Evolutionary conservation across 805 yeast species (phyloP).

Genomic region (Yarrowia bubula): DNA sequence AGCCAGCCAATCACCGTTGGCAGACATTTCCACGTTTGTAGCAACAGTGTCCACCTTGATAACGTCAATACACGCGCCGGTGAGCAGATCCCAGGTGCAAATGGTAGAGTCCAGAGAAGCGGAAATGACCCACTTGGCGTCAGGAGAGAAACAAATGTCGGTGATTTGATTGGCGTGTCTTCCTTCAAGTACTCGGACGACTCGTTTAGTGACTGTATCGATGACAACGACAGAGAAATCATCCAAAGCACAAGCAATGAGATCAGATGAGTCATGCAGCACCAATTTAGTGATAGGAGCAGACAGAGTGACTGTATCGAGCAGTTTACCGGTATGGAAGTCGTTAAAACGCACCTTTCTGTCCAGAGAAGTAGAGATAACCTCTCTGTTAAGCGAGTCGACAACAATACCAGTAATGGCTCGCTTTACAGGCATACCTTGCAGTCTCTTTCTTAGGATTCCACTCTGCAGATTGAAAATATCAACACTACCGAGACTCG

Average conservation of each 20-base stretch:
- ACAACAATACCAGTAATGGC: constrained; percentile 85
- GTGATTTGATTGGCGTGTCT: constrained; percentile 81
- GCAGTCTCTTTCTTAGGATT: constrained; percentile 64
- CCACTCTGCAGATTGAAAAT: constrained; percentile 93
- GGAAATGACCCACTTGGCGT: constrained; percentile 92
- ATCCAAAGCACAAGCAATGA: constrained; percentile 82
- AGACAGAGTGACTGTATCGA: constrained; percentile 65
- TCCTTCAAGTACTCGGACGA: constrained; percentile 85
- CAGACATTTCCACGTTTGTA: constrained; percentile 76
- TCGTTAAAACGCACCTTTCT: constrained; percentile 86
- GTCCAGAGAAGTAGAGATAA: constrained; percentile 86
- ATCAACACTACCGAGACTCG: constrained; percentile 78
- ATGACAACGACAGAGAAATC: constrained; percentile 79
- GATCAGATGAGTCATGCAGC: constrained; percentile 78
- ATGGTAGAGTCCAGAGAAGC: constrained; percentile 81
- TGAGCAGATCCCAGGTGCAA: constrained; percentile 96
- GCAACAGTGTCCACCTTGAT: constrained; percentile 74
- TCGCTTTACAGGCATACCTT: constrained; percentile 57
- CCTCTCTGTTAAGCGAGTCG: constrained; percentile 84
- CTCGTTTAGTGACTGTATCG: constrained; percentile 75
- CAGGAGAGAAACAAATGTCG: constrained; percentile 83
- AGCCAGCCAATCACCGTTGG: constrained; percentile 85
- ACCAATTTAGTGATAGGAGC: constrained; percentile 76
- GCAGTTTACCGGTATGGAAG: constrained; percentile 65
- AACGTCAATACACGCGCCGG: constrained; percentile 96